Conservation (phyloP, 176 grass and related monocot genomes). For the Tillandsia fasciculata region DNA sequence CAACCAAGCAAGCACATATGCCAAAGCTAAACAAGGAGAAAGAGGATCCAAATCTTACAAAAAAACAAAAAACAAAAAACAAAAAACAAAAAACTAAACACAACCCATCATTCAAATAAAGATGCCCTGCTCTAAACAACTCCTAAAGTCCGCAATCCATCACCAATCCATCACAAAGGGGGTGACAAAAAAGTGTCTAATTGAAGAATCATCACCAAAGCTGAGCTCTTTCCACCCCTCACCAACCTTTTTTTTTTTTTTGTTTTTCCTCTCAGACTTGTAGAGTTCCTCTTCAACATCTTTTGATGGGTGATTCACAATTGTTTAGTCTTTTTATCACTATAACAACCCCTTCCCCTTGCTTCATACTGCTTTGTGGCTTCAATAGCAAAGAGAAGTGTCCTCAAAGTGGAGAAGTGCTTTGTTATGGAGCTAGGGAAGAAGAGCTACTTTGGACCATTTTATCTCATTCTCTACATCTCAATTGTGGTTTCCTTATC, state of each 20-base stretch:
- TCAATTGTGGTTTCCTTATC: constrained; percentile 8
- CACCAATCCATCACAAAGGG: no score
- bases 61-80: background rate
- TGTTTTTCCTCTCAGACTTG: constrained; percentile 12
- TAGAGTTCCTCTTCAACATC: background rate
- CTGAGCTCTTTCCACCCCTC: constrained; percentile 14
- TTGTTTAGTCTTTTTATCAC: constrained; percentile 10
- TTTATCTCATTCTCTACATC: constrained; percentile 17
- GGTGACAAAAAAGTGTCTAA: background rate
- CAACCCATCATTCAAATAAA: background rate
- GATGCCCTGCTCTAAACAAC: background rate
- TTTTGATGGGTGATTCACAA: background rate
- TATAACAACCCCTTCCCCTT: constrained; percentile 26
- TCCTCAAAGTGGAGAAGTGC: no score
- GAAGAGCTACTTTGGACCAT: background rate
- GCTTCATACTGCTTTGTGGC: constrained; percentile 2
- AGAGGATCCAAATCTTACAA: background rate
- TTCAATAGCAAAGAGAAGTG: background rate
- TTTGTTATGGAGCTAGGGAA: no score
- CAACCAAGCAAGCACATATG: constrained; percentile 87
- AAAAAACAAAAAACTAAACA: background rate
- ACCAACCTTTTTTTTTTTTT: background rate
- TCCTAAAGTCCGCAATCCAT: background rate
- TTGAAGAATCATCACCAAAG: constrained; percentile 9
- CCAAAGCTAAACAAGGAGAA: constrained; percentile 64